Percentiles rank a stretch among this genome's conserved stretches.
These are phyloP conservation scores for Limnomonas spitsbergensis DNA, from an alignment of 139 green algal species.

Conservation along the genomic window DNA sequence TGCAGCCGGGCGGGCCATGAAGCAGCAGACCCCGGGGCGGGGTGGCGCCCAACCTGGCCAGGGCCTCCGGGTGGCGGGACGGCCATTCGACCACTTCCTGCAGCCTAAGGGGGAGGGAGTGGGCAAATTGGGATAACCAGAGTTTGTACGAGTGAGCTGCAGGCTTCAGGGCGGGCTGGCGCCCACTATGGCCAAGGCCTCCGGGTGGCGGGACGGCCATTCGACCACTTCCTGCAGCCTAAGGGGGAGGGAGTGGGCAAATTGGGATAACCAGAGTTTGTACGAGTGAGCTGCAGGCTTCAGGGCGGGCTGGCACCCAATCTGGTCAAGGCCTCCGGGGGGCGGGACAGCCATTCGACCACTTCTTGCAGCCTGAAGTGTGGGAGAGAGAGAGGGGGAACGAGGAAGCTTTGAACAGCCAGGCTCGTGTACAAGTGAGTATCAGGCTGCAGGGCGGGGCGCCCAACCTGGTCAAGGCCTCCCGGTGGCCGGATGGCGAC, in stretches of 20 bases:
- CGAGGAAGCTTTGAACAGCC: too few species aligned
- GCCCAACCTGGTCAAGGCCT: slow-evolving; percentile 42
- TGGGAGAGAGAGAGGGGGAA: too few species aligned
- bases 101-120: slow-evolving; percentile 1
- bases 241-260: neutral
- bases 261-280: too few species aligned
- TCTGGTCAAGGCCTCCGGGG: slow-evolving; percentile 31
- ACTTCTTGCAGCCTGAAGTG: slow-evolving; percentile 50
- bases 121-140: too few species aligned
- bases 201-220: slow-evolving; percentile 44
- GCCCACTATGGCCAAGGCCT: slow-evolving; percentile 41
- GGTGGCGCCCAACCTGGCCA: slow-evolving; percentile 43
- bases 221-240: slow-evolving; percentile 61
- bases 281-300: slow-evolving; percentile 79
- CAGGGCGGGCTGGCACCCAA: slow-evolving; percentile 48
- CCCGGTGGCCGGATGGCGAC: slow-evolving; percentile 43
- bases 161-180: slow-evolving; percentile 57
- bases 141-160: too few species aligned
- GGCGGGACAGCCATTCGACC: slow-evolving; percentile 57
- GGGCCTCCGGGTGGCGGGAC: slow-evolving; percentile 25
- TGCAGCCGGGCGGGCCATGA: slow-evolving; percentile 63
- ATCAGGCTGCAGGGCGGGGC: slow-evolving; percentile 67
- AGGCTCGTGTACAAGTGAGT: too few species aligned
- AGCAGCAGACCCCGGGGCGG: slow-evolving; percentile 73
- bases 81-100: slow-evolving; percentile 70